phyloP scores from a whole-genome alignment of 805 yeast species.

The Crinitomyces ghanaensis region DNA sequence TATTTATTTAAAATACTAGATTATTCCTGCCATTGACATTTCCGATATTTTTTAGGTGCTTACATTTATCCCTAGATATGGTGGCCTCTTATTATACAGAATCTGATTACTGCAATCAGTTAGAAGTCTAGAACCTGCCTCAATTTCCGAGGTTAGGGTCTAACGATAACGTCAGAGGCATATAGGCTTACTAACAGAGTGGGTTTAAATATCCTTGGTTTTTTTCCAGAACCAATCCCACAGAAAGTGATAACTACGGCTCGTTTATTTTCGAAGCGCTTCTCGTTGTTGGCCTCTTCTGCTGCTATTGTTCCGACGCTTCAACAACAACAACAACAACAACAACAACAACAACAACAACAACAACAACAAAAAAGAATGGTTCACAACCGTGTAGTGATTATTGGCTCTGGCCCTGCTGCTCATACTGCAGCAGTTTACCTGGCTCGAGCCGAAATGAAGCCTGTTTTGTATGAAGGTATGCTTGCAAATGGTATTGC shows the following conservation, averaged over 20 bases:
- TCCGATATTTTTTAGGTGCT: too few species aligned
- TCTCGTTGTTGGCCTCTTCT: slow-evolving; percentile 2
- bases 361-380: slow-evolving; percentile 11
- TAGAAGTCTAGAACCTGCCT: too few species aligned
- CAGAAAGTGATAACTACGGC: background rate
- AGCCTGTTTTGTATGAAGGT: slow-evolving; percentile 91
- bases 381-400: slow-evolving; percentile 25
- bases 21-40: too few species aligned
- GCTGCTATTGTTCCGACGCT: slow-evolving; percentile 1
- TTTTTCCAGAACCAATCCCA: background rate
- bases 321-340: background rate
- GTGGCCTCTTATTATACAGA: background rate
- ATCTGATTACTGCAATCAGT: background rate
- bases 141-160: too few species aligned
- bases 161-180: too few species aligned
- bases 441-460: slow-evolving; percentile 90
- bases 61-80: too few species aligned
- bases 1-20: too few species aligned
- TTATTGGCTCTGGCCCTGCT: slow-evolving; percentile 91
- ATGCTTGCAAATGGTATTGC: slow-evolving; percentile 96
- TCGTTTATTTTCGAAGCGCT: background rate
- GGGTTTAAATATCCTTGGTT: background rate
- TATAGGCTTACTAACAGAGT: background rate
- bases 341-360: slow-evolving; percentile 1
- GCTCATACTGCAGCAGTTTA: slow-evolving; percentile 99